Percentiles rank a stretch among this genome's conserved stretches.
Evolutionary conservation across 176 grass and related monocot species (phyloP).

Genomic region (Aegilops longissima): DNA sequence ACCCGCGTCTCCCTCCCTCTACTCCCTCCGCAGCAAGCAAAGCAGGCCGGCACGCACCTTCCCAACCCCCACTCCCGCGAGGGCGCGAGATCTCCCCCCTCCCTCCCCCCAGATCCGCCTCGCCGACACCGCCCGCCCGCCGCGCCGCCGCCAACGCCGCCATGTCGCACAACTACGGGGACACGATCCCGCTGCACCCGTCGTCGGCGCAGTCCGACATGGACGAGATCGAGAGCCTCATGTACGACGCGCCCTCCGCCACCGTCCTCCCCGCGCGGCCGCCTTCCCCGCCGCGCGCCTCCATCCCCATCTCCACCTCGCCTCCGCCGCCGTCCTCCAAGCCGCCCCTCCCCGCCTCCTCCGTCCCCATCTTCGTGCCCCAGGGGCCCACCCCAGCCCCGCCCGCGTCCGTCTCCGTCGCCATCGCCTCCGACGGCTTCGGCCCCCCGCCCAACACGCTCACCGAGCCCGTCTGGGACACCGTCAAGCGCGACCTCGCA

Average conservation of each 20-base stretch:
- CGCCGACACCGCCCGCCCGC: not conserved
- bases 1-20: not conserved
- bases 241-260: slow-evolving; percentile 66
- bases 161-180: slow-evolving; percentile 77
- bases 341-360: slow-evolving; percentile 43
- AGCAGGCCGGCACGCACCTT: slow-evolving; percentile 1
- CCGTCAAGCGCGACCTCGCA: slow-evolving; percentile 92
- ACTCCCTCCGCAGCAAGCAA: not conserved
- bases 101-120: slow-evolving; percentile 28
- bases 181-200: slow-evolving; percentile 91
- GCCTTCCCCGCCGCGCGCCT: slow-evolving; percentile 71
- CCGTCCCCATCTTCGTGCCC: slow-evolving; percentile 55
- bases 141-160: slow-evolving; percentile 7
- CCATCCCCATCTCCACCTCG: slow-evolving; percentile 79
- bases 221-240: slow-evolving; percentile 98
- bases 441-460: slow-evolving; percentile 72
- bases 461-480: slow-evolving; percentile 98
- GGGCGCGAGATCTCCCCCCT: slow-evolving; percentile 38
- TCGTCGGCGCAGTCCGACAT: slow-evolving; percentile 98
- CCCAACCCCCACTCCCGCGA: slow-evolving; percentile 21
- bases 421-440: slow-evolving; percentile 68
- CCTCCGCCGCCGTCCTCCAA: slow-evolving; percentile 14
- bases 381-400: slow-evolving; percentile 27
- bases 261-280: slow-evolving; percentile 79
- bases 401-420: slow-evolving; percentile 30